Evolutionary conservation across 192 early-diverging fungal species (phyloP).

Genomic region (Rhizophagus clarus): DNA sequence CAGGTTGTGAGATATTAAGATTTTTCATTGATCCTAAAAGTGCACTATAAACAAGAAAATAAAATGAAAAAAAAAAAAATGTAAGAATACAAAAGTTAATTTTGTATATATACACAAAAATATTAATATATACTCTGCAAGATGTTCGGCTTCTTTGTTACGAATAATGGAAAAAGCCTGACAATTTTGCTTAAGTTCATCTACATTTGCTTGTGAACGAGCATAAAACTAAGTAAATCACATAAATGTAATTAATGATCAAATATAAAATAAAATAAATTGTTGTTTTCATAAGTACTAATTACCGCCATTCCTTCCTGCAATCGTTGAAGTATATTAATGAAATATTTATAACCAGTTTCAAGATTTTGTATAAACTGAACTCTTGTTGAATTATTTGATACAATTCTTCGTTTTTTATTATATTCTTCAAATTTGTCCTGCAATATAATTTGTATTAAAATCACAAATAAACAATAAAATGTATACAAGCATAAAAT

Average conservation of each 20-base stretch:
- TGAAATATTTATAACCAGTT: constrained; percentile 71
- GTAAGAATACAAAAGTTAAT: neutral
- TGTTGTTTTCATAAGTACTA: neutral
- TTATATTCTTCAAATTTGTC: constrained; percentile 71
- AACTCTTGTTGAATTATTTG: constrained; percentile 67
- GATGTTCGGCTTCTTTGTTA: neutral
- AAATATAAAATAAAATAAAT: neutral
- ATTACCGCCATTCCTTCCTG: constrained; percentile 75
- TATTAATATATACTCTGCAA: neutral
- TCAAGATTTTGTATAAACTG: constrained; percentile 78
- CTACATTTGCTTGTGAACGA: neutral
- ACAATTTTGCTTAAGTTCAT: constrained; percentile 12
- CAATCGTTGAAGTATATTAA: constrained; percentile 73
- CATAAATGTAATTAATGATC: neutral
- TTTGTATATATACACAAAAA: neutral
- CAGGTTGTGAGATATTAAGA: constrained; percentile 1
- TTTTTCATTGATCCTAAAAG: neutral
- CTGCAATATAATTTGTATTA: constrained; percentile 19
- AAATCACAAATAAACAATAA: neutral
- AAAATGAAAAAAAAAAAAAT: neutral
- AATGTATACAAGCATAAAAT: neutral
- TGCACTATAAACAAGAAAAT: neutral
- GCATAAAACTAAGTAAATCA: constrained; percentile 60
- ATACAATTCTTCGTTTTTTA: constrained; percentile 59
- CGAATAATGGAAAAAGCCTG: neutral